Base-by-base conservation (phyloP, 352 stramenopile species). In the Phytopythium litorale region DNA sequence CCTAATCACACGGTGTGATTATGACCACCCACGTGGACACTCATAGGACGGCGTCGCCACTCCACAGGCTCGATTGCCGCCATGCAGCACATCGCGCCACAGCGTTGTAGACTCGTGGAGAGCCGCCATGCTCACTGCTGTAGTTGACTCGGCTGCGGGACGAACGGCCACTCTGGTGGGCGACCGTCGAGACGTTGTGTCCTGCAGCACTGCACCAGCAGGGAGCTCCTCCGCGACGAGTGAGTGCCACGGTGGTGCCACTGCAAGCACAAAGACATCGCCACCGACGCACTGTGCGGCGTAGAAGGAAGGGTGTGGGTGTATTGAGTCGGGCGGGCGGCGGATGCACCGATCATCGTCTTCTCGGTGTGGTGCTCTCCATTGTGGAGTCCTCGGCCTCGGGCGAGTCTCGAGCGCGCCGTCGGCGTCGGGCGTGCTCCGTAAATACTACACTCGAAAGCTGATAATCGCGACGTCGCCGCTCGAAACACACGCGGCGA, bases 401-500 rank as follows among this genome's bases (percentile, higher is more conserved):
- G 28, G 63, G 50, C 62, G 28, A 32, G 28, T 32, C 28, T 57
- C 32, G 51, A 32, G 52, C 48, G 48, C 48, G 48, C 13, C 48
- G 48, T 33, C 48, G 42, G 56, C n/a, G 5, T n/a, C 28, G 30
- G 49, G 46, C 68, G 57, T 68, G 60, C 72, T 73, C 67, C 65
- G 71, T 81, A 88, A 90, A 88, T 90, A 90, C 84, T 96, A 96
- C 80, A 94, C 80, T 87, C 84, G 83, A 85, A 94, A 94, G 77
- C 89, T 89, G 74, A 96, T 92, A 66, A 96, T 84, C 71, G 84
- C 81, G 63, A 96, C 79, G 71, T 94, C 84, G 67, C 85, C 85
- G 58, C 83, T 94, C 49, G 87, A 94, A 53, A 91, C 85, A 69
- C 87, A 94, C 48, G 87, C 87, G 50, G 87, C 85, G 72, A 97